Base-by-base conservation (phyloP, 2,329 filamentous ascomycete genomes). In the Fusarium beomiforme region DNA sequence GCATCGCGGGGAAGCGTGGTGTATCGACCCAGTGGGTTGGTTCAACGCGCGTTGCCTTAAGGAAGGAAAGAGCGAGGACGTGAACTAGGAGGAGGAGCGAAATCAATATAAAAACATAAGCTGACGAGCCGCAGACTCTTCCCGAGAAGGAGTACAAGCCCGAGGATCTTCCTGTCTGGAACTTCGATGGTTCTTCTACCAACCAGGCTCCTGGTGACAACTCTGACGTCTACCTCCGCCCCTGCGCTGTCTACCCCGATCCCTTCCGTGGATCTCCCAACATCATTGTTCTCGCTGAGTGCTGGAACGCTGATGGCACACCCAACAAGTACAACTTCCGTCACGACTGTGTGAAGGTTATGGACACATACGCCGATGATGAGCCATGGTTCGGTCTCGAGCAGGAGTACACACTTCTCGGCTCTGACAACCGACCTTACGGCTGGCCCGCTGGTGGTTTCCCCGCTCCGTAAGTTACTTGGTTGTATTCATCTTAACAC, bases 271-370 rank as follows among this genome's bases (percentile, higher is more conserved):
- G 90, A 69, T 90, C 90, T 67, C 93, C 94, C 84, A 98, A 98
- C 88, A 92, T 98, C 83, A 90, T 98, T 77, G 95, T 98, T 78
- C 92, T 98, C 79, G 90, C 91, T 81, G 95, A 98, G 87, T 97
- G 93, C 84, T 98, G 94, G 92, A 94, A 95, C 81, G 87, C 93
- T 74, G 95, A 98, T 84, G 95, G 94, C 80, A 94, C 91, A 71
- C 96, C 96, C 84, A 99, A 98, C 91, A 95, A 97, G 85, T 98
- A 90, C 92, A 99, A 99, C 92, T 93, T 92, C 91, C 93, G 96
- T 76, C 92, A 98, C 82, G 95, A 98, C 79, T 92, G 91, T 79
- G 90, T 90, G 80, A 92, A 96, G 83, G 87, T 98, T 78, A 97
- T 98, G 93, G 90, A 96, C 83, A 88, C 91, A 71, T 91, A 98